These are phyloP conservation scores for Haplosporangium gracile DNA, from an alignment of 192 early-diverging fungal genomes.

Conservation along the genomic window DNA sequence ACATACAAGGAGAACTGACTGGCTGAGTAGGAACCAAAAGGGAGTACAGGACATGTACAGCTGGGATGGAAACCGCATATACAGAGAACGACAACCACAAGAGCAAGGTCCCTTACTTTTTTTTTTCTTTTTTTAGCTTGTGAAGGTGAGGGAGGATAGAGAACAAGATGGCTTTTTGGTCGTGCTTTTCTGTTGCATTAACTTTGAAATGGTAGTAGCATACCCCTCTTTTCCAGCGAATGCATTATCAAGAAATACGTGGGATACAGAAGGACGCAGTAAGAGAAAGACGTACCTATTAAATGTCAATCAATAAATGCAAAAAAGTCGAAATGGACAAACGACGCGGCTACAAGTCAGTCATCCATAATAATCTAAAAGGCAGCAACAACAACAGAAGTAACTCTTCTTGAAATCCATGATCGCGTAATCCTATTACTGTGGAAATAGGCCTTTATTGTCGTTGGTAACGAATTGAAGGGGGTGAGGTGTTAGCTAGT, in stretches of 20 bases:
- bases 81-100: background rate
- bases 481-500: background rate
- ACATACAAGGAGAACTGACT: too few species aligned
- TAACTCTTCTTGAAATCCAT: background rate
- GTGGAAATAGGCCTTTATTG: background rate
- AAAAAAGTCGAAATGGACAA: background rate
- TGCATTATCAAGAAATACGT: background rate
- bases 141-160: background rate
- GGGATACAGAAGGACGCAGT: background rate
- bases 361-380: background rate
- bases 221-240: background rate
- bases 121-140: background rate
- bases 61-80: background rate
- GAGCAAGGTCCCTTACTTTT: background rate
- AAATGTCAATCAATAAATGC: background rate
- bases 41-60: too few species aligned
- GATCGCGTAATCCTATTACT: background rate
- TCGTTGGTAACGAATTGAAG: background rate
- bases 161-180: background rate
- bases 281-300: background rate
- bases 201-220: background rate
- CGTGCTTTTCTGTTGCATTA: background rate
- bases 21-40: too few species aligned
- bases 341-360: too few species aligned
- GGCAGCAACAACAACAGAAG: background rate